These are phyloP conservation scores for Mucor indicus DNA, from an alignment of 371 early-diverging fungal genomes.

Conservation along the genomic window DNA sequence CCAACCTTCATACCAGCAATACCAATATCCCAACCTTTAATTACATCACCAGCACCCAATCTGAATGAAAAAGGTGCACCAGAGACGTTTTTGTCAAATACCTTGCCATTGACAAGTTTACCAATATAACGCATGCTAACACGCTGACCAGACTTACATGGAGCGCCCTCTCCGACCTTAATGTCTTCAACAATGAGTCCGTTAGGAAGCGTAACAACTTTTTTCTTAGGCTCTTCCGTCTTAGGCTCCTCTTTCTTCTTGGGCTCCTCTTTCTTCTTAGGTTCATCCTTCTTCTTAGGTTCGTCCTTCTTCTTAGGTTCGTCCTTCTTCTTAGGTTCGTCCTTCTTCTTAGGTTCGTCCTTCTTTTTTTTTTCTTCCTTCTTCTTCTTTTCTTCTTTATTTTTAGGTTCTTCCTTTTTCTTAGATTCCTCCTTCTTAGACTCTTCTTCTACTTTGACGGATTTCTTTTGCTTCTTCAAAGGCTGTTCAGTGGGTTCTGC, in stretches of 20 bases:
- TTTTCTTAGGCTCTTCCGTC: constrained; percentile 32
- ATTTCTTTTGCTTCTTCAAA: constrained; percentile 39
- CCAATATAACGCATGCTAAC: constrained; percentile 91
- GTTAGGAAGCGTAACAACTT: constrained; percentile 50
- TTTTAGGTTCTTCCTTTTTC: constrained; percentile 33
- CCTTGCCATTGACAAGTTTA: constrained; percentile 84
- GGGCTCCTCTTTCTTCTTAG: constrained; percentile 37
- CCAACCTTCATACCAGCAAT: constrained; percentile 89
- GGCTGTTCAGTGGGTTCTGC: constrained; percentile 28
- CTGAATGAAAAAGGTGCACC: constrained; percentile 90
- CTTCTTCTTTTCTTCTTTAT: too few species aligned
- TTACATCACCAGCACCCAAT: constrained; percentile 90
- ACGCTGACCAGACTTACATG: constrained; percentile 79
- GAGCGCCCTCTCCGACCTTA: constrained; percentile 70
- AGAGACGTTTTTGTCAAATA: constrained; percentile 89
- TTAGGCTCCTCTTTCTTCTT: too few species aligned
- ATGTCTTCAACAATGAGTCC: constrained; percentile 84
- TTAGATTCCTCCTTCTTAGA: constrained; percentile 48
- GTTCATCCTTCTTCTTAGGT: constrained; percentile 28
- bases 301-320: too few species aligned
- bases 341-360: constrained; percentile 36
- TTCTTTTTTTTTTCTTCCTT: constrained; percentile 29
- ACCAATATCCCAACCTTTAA: constrained; percentile 93
- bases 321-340: constrained; percentile 36
- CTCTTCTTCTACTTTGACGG: too few species aligned